These are phyloP conservation scores for Nosema bombycis DNA, from an alignment of 371 early-diverging fungal species.

Conservation along the genomic window DNA sequence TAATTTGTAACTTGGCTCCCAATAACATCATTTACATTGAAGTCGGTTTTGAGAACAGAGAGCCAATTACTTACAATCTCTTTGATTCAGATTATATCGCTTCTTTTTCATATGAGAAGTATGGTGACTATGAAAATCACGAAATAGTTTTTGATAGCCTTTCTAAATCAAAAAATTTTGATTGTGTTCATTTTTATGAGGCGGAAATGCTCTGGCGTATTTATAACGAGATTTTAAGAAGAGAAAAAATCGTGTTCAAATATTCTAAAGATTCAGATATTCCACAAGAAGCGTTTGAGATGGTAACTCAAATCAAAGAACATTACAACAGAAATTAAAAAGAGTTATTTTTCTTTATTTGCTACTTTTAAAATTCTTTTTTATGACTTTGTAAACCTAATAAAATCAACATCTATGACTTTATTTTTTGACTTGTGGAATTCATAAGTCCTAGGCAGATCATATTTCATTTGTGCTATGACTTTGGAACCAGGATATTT, in stretches of 20 bases:
- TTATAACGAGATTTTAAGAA: slow-evolving; percentile 36
- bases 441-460: slow-evolving; percentile 58
- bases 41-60: slow-evolving; percentile 6
- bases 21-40: slow-evolving; percentile 42
- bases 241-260: slow-evolving; percentile 24
- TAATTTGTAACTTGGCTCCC: slow-evolving; percentile 40
- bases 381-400: slow-evolving; percentile 26
- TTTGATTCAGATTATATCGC: slow-evolving; percentile 1
- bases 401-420: slow-evolving; percentile 55
- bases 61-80: slow-evolving; percentile 5
- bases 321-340: slow-evolving; percentile 11
- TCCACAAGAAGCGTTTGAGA: slow-evolving; percentile 34
- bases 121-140: slow-evolving; percentile 43
- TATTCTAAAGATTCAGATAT: slow-evolving; percentile 44
- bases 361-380: background rate
- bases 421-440: slow-evolving; percentile 59
- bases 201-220: slow-evolving; percentile 54
- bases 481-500: slow-evolving; percentile 49
- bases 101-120: slow-evolving; percentile 15
- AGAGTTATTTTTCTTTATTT: background rate
- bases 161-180: slow-evolving; percentile 24
- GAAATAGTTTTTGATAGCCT: slow-evolving; percentile 54
- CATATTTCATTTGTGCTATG: slow-evolving; percentile 58
- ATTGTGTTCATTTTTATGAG: slow-evolving; percentile 29
- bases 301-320: slow-evolving; percentile 28